Conservation (phyloP, 768 basidiomycete species). For the Podaxis sp. region DNA sequence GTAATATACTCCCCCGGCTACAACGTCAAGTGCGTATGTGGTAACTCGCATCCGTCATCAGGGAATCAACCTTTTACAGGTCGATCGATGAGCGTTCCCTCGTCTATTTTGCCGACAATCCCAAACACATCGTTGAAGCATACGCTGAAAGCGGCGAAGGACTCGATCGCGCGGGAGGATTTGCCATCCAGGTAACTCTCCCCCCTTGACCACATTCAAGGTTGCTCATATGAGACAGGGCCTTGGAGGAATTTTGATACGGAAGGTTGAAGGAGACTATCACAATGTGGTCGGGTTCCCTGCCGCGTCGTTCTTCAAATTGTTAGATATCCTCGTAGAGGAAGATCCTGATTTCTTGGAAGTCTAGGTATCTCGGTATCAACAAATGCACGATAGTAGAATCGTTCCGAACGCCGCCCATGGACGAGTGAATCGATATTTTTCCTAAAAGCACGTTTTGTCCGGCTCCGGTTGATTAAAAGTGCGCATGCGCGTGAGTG, state of each 20-base stretch:
- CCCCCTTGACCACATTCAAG: not conserved
- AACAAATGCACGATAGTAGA: not conserved
- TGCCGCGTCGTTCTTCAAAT: constrained; percentile 20
- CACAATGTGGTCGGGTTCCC: constrained; percentile 22
- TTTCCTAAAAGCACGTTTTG: not conserved
- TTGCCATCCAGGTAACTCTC: constrained; percentile 77
- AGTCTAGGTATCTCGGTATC: not conserved
- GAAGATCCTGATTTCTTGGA: constrained; percentile 22
- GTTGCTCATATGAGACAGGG: constrained; percentile 46
- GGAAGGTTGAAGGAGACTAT: constrained; percentile 41
- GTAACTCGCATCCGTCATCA: not conserved
- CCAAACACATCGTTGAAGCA: constrained; percentile 58
- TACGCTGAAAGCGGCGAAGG: constrained; percentile 90
- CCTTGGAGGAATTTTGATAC: constrained; percentile 75
- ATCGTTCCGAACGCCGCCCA: not conserved
- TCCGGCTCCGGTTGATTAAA: not conserved
- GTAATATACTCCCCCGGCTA: constrained; percentile 77
- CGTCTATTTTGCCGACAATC: constrained; percentile 73
- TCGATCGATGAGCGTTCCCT: constrained; percentile 81
- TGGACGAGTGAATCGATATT: not conserved
- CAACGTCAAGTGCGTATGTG: constrained; percentile 52
- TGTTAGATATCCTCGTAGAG: constrained; percentile 19
- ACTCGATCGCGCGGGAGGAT: constrained; percentile 87
- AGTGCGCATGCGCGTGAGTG: too few species aligned
- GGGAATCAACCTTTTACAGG: constrained; percentile 33